Conservation (phyloP, 305 asterid species). For the Solanum aculeatissimum region DNA sequence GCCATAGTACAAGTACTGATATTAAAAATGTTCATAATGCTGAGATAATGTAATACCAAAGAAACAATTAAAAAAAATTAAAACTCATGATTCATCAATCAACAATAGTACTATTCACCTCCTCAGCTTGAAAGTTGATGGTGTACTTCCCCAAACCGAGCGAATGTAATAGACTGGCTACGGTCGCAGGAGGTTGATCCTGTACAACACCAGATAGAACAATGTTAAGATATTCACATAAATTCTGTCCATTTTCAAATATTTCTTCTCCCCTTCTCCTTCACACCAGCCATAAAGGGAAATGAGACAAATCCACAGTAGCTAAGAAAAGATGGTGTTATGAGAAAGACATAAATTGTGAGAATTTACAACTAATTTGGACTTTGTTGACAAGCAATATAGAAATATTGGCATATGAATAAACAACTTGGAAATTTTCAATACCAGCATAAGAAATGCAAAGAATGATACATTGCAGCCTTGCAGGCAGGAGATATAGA, state of each 20-base stretch:
- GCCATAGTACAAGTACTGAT: not conserved
- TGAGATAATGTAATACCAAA: not conserved
- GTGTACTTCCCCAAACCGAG: constrained; percentile 53
- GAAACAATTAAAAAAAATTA: not conserved
- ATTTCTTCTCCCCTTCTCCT: not conserved
- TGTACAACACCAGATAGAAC: constrained; percentile 8
- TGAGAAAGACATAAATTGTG: not conserved
- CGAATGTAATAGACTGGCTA: constrained; percentile 34
- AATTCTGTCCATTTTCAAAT: not conserved
- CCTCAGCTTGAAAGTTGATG: constrained; percentile 64
- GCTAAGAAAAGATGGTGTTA: not conserved
- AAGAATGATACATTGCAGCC: not conserved
- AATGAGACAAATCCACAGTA: not conserved
- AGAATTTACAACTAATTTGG: not conserved
- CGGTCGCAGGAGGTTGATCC: constrained; percentile 33
- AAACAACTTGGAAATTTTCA: not conserved
- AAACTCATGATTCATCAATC: not conserved
- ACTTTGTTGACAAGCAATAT: not conserved
- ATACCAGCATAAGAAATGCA: not conserved
- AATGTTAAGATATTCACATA: not conserved
- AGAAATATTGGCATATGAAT: not conserved
- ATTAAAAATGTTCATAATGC: not conserved
- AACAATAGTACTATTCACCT: constrained; percentile 22
- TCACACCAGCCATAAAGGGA: not conserved
- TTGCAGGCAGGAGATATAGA: not conserved